These are phyloP conservation scores for Salix arbutifolia DNA, from an alignment of 345 rosid genomes.

Conservation along the genomic window DNA sequence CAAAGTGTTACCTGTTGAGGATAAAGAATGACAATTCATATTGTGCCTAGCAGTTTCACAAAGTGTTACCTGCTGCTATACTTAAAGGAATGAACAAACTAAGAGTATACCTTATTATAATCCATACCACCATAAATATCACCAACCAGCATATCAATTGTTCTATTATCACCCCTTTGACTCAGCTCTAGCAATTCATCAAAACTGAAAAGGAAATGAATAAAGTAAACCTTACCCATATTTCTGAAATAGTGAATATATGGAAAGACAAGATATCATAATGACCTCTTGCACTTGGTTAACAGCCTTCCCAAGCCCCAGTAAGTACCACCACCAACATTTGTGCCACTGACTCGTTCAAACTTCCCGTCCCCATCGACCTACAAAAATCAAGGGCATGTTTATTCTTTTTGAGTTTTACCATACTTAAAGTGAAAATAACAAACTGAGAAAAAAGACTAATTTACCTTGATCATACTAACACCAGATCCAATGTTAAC, in stretches of 20 bases:
- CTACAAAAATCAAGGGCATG: conserved; percentile 32
- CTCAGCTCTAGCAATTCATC: conserved; percentile 94
- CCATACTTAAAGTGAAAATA: not conserved
- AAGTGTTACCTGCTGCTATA: not conserved
- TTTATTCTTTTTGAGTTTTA: conserved; percentile 5
- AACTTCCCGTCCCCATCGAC: conserved; percentile 98
- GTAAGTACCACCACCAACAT: conserved; percentile 98
- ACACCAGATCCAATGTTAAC: conserved; percentile 99
- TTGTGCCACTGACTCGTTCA: conserved; percentile 93
- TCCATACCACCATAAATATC: conserved; percentile 98
- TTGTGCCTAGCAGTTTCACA: not conserved
- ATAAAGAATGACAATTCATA: not conserved
- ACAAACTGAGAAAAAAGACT: conserved; percentile 1
- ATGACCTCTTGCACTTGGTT: conserved; percentile 88
- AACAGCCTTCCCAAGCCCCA: conserved; percentile 96
- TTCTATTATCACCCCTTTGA: conserved; percentile 90
- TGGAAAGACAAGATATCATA: conserved; percentile 13
- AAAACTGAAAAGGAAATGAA: conserved; percentile 48
- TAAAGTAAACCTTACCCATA: conserved; percentile 6
- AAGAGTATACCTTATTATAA: conserved; percentile 67
- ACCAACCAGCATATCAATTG: conserved; percentile 97
- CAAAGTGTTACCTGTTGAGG: too few relatives aligned
- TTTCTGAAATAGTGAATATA: not conserved
- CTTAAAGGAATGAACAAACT: conserved; percentile 1
- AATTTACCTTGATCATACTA: conserved; percentile 88